Conservation (phyloP, 1,139 yeast genomes). For the Meyerozyma sp. region DNA sequence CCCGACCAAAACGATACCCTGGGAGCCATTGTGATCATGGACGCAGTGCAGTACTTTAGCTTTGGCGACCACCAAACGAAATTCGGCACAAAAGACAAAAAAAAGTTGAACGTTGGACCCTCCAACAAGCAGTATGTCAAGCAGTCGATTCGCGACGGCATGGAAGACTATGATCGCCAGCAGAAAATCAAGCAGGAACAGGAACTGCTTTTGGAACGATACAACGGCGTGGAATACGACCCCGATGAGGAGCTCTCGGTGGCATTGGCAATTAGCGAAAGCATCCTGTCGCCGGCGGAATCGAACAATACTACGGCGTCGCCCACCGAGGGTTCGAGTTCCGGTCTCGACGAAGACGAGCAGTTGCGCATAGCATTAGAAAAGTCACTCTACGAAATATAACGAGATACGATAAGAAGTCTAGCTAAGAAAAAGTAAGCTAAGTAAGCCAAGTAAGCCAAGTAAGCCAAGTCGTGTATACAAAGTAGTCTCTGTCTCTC, state of each 20-base stretch:
- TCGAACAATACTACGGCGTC: background rate
- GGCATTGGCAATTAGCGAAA: constrained; percentile 50
- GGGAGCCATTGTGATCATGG: constrained; percentile 54
- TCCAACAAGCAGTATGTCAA: constrained; percentile 15
- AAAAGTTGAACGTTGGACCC: constrained; percentile 15
- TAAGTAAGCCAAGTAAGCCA: no score
- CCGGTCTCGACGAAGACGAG: constrained; percentile 14
- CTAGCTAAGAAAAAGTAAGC: no score
- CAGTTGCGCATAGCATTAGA: constrained; percentile 11
- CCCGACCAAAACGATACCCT: constrained; percentile 35
- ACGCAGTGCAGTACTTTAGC: constrained; percentile 57
- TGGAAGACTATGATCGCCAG: constrained; percentile 31
- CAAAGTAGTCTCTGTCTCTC: no score
- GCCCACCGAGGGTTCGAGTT: constrained; percentile 6
- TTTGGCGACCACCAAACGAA: constrained; percentile 39
- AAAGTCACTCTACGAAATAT: constrained; percentile 8
- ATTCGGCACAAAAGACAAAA: constrained; percentile 8
- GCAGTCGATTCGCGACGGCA: constrained; percentile 26
- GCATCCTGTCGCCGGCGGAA: constrained; percentile 11
- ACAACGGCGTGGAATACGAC: constrained; percentile 33
- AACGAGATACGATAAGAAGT: background rate
- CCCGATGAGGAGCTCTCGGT: constrained; percentile 42
- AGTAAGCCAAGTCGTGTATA: no score
- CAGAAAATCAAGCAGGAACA: constrained; percentile 10
- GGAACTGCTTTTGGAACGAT: constrained; percentile 31